phyloP scores from a whole-genome alignment of 352 stramenopile species.

The Pythium chondricola region DNA sequence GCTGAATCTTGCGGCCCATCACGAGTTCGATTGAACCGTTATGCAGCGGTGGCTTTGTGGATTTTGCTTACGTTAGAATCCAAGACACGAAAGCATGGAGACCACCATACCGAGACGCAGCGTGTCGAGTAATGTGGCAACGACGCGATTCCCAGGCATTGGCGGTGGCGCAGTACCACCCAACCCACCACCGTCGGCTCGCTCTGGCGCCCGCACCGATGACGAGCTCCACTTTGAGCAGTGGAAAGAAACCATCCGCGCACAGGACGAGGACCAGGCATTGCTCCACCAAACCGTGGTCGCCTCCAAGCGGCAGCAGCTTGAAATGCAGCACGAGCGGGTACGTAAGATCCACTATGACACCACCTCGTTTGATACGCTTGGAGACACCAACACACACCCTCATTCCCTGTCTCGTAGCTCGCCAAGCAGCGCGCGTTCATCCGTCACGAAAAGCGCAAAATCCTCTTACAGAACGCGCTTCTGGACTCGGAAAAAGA shows the following conservation, averaged over 20 bases:
- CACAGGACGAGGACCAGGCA: constrained; percentile 55
- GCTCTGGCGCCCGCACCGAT: constrained; percentile 1
- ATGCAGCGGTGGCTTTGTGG: no score
- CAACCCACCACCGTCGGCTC: background rate
- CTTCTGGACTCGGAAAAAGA: constrained; percentile 68
- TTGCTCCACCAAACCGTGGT: constrained; percentile 69
- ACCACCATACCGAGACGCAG: constrained; percentile 7
- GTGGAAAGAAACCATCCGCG: constrained; percentile 31
- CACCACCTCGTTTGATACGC: no score
- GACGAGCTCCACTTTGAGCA: constrained; percentile 23
- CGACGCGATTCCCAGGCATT: constrained; percentile 12
- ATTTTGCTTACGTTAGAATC: no score
- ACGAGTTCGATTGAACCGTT: constrained; percentile 8
- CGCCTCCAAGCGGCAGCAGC: constrained; percentile 52
- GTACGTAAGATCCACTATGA: no score
- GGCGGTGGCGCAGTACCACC: constrained; percentile 1
- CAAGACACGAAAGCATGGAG: constrained; percentile 5
- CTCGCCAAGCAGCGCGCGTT: constrained; percentile 71
- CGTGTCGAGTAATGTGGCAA: background rate
- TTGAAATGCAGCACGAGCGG: constrained; percentile 53
- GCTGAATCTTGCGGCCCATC: no score
- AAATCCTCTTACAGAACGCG: constrained; percentile 66
- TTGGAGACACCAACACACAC: background rate
- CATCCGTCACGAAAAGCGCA: constrained; percentile 72
- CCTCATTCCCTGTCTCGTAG: constrained; percentile 15